Evolutionary conservation across 805 yeast species (phyloP).

Genomic region (Wickerhamiella azymoides): DNA sequence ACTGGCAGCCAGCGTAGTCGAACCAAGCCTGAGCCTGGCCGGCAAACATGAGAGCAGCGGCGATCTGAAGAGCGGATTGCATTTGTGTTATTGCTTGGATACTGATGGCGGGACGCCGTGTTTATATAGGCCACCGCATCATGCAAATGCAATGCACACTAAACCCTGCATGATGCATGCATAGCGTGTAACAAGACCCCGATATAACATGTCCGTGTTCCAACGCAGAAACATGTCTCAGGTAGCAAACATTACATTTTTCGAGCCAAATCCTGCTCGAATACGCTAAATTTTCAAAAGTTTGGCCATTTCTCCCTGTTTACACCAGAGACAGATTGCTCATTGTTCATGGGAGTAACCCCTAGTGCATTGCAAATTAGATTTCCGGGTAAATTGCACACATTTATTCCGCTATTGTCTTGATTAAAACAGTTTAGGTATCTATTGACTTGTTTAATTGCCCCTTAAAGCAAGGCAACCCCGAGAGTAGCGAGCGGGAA

Average conservation of each 20-base stretch:
- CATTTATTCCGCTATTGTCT: too few relatives aligned
- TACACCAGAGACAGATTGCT: neutral
- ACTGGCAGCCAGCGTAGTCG: neutral
- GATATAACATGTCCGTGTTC: neutral
- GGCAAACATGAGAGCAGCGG: conserved; percentile 2
- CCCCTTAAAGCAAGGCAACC: too few relatives aligned
- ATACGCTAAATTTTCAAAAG: too few relatives aligned
- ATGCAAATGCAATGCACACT: neutral
- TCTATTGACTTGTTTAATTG: too few relatives aligned
- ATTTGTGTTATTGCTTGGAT: neutral
- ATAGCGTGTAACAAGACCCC: neutral
- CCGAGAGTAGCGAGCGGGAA: too few relatives aligned
- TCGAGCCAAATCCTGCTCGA: too few relatives aligned
- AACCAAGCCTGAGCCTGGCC: neutral
- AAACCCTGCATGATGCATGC: neutral
- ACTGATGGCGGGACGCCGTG: neutral
- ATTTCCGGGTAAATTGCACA: too few relatives aligned
- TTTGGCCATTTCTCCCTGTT: neutral
- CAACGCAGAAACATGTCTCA: neutral
- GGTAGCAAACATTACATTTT: neutral
- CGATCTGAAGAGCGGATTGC: neutral
- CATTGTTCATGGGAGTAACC: neutral
- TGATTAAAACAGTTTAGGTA: too few relatives aligned
- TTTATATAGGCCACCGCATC: too few relatives aligned
- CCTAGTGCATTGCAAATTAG: neutral